A percentile compares a stretch with the other conserved stretches of the same genome.
phyloP scores from a whole-genome alignment of 1,139 yeast species.

The Pichia sp. region DNA sequence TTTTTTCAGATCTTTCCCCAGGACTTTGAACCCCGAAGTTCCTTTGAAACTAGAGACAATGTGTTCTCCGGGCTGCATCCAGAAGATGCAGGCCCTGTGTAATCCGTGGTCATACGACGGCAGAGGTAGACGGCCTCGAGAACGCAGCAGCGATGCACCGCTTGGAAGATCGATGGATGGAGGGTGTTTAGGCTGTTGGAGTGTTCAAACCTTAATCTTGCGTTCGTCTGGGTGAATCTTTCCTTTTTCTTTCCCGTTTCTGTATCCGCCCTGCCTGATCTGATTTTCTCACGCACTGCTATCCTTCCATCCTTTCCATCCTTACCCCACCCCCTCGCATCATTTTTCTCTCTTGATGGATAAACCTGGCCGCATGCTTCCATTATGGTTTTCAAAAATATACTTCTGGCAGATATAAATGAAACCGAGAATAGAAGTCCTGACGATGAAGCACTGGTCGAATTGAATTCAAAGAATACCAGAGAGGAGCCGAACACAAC shows the following conservation, averaged over 20 bases:
- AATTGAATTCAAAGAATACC: no score
- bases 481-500: no score
- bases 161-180: background rate
- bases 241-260: background rate
- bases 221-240: background rate
- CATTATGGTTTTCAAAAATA: background rate
- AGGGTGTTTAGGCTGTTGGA: background rate
- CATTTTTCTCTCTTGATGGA: background rate
- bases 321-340: background rate
- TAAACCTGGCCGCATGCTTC: background rate
- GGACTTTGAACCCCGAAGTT: background rate
- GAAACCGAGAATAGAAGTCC: background rate
- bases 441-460: background rate
- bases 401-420: constrained; percentile 1
- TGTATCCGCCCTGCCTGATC: no score
- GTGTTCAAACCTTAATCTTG: background rate
- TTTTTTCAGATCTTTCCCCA: background rate
- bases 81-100: background rate
- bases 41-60: background rate
- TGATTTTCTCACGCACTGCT: no score
- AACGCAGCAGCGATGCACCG: background rate
- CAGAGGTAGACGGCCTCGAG: background rate
- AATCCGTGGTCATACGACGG: background rate
- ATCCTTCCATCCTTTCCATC: no score
- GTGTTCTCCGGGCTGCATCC: background rate